Base-by-base conservation (phyloP, 768 basidiomycete species). In the Amanita inopinata region DNA sequence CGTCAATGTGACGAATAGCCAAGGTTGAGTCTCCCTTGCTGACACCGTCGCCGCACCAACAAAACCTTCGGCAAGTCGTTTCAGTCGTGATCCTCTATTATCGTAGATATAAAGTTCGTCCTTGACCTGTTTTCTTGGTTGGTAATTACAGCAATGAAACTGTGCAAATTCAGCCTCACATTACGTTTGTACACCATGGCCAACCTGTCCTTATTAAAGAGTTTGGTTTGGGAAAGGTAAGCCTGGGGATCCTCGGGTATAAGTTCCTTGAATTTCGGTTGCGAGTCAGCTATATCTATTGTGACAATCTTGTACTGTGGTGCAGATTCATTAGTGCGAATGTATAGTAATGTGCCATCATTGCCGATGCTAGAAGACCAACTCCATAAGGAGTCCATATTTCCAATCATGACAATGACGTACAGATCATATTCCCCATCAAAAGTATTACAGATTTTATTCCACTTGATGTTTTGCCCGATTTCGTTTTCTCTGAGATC, bases 101-200 rank as follows among this genome's bases (percentile, higher is more conserved):
- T 73, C 63, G 60, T 84, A 79, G 32, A 91, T 56, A 58, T 86
- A 84, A 23, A 90, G 67, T 58, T 87, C 82, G 52, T 89, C 84
- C 46, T 78, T 81, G 53, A 89, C 83, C 83, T 81, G 39, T 25
- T 32, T 22, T 37, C 19, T 43, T n/a, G n/a, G n/a, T n/a, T n/a
- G n/a, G n/a, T n/a, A n/a, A n/a, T n/a, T n/a, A n/a, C n/a, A n/a
- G n/a, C 23, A 35, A 15, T 2, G 30, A 43, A 30, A 8, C 15
- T 30, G 38, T 27, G 38, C 30, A 36, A 15, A 32, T 9, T 5
- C 37, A 37, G 33, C 56, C 78, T 47, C 52, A 82, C 87, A 52
- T 90, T 83, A 40, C 76, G 72, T 51, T 83, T 81, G 66, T 86
- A 87, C 31, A 71, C 60, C 12, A 81, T 55, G 5, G 69, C 72